Conservation (phyloP, 768 basidiomycete genomes). For the Pleurotus tuber-regium region DNA sequence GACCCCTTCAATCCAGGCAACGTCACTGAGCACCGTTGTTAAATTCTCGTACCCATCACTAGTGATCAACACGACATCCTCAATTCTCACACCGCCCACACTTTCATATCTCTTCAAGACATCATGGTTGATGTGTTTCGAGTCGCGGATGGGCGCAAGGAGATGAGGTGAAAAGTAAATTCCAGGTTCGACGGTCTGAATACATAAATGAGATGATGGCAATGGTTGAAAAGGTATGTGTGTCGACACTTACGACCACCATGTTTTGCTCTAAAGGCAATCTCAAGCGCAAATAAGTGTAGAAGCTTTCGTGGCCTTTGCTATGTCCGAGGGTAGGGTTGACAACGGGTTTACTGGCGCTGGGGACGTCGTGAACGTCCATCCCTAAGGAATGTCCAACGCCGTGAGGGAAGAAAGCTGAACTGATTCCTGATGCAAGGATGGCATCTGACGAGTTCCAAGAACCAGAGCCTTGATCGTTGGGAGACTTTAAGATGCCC, state of each 20-base stretch:
- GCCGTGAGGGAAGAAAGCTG: constrained; percentile 95
- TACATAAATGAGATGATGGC: background rate
- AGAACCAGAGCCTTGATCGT: constrained; percentile 44
- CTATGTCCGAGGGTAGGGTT: constrained; percentile 48
- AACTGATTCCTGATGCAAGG: constrained; percentile 69
- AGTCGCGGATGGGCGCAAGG: constrained; percentile 60
- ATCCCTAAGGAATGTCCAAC: constrained; percentile 88
- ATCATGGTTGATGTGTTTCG: constrained; percentile 65
- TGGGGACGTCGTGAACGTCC: constrained; percentile 92
- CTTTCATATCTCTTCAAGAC: constrained; percentile 68
- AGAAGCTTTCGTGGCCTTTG: constrained; percentile 60
- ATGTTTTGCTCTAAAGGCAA: constrained; percentile 72
- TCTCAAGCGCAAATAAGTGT: constrained; percentile 77
- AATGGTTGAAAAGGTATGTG: constrained; percentile 5
- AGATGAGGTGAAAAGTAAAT: constrained; percentile 84
- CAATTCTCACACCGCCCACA: constrained; percentile 92
- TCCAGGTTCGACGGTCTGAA: constrained; percentile 87
- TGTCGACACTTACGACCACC: constrained; percentile 78
- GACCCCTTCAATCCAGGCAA: constrained; percentile 77
- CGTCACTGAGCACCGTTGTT: constrained; percentile 81
- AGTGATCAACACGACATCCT: constrained; percentile 86
- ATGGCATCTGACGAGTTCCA: constrained; percentile 68
- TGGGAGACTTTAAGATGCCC: constrained; percentile 75
- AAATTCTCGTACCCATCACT: constrained; percentile 75
- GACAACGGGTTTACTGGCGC: constrained; percentile 67